Base-by-base conservation (phyloP, 2,329 filamentous ascomycete species). In the Neoascochyta sp. region DNA sequence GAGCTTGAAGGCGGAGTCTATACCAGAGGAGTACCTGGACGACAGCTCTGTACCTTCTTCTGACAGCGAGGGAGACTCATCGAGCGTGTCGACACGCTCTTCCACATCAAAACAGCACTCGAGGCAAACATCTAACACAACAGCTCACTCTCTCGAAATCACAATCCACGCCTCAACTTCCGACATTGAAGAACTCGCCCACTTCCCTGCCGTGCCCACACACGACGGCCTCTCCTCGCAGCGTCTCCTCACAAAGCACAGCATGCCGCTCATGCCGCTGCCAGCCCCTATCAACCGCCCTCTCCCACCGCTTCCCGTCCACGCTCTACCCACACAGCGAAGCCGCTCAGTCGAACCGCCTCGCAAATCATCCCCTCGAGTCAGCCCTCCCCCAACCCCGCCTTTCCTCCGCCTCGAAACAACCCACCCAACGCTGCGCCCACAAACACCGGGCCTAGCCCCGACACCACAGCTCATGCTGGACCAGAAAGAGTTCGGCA, bases 151-250 rank as follows among this genome's bases (percentile, higher is more conserved):
- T 1, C 56, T 57, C 18, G 55, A 55, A 26, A 58, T 54, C 14
- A 53, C 42, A n/a, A 36, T 54, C 24, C 47, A 53, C 28, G 52
- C 50, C 9, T 49, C 44, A 11, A 38, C 43, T 10, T 47, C 57
- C 22, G 51, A 54, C 27, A 40, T 57, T 10, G 39, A 42, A 5
- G 47, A 49, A 3, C 26, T 52, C 12, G 24, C 39, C 7, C 33
- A 22, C 14, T 29, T 31, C 21, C 41, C 21, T 16, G n/a, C n/a
- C n/a, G n/a, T 43, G 10, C 41, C 34, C 9, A n/a, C n/a, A n/a
- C n/a, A n/a, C n/a, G n/a, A n/a, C n/a, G n/a, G n/a, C 27, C 22
- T 16, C 39, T 38, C 9, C 34, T 30, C 11, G 34, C 34, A 14
- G 30, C 34, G 8, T 9, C 26, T 24, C 10, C 27, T 27, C 5